phyloP scores from a whole-genome alignment of 768 basidiomycete species.

The Calocybe cyanea region DNA sequence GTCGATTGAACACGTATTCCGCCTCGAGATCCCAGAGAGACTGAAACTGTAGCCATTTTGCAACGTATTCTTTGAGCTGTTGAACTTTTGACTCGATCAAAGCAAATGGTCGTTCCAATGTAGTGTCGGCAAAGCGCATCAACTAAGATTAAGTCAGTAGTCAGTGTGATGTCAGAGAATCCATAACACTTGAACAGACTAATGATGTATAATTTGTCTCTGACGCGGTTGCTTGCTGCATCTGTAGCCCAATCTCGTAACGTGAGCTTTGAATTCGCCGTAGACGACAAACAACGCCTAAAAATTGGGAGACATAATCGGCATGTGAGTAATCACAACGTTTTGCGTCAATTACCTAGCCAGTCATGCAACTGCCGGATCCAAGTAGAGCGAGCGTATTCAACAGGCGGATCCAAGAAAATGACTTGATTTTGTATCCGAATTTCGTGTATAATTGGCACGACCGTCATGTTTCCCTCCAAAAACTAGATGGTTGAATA shows the following conservation, averaged over 20 bases:
- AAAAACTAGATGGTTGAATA: conserved; percentile 42
- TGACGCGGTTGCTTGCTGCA: conserved; percentile 60
- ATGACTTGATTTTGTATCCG: conserved; percentile 99
- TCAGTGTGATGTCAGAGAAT: neutral
- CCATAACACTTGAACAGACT: conserved; percentile 37
- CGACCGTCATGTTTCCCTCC: conserved; percentile 72
- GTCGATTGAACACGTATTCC: conserved; percentile 92
- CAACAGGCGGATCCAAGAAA: conserved; percentile 97
- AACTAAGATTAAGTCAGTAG: conserved; percentile 41
- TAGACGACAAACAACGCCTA: conserved; percentile 84
- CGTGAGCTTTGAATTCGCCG: conserved; percentile 90
- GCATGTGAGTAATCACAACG: neutral
- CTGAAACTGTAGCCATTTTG: conserved; percentile 98
- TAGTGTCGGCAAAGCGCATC: conserved; percentile 66
- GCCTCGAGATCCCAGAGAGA: conserved; percentile 98
- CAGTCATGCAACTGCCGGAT: conserved; percentile 85
- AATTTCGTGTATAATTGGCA: conserved; percentile 91
- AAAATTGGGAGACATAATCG: neutral
- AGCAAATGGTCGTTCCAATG: conserved; percentile 76
- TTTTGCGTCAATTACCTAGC: conserved; percentile 50
- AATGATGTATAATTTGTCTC: conserved; percentile 84
- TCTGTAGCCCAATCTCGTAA: conserved; percentile 94
- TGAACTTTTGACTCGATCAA: conserved; percentile 88
- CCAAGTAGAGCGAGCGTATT: conserved; percentile 89
- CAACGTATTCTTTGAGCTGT: conserved; percentile 86